Evolutionary conservation across 1,139 yeast species (phyloP), one percentile per base, ranked within the genome.

Genomic region (Meyerozyma guilliermondii): DNA sequence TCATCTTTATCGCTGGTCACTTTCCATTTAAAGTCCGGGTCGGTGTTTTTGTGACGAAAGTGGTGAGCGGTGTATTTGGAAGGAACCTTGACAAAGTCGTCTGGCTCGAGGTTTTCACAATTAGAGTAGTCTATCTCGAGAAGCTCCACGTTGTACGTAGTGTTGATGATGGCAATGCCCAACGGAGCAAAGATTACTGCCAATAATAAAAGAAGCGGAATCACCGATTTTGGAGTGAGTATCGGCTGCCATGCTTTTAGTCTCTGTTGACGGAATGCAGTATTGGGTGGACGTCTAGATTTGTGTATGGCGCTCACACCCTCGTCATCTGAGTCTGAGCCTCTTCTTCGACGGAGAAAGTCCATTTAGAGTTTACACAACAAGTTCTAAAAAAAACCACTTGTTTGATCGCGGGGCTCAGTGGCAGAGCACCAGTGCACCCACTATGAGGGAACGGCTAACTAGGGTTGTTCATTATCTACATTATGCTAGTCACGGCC

Each of bases 231-330:
- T 3, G 92, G 91, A 1, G 89, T 81, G 44, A 85, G 70, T 39
- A 84, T 82, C 0, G 92, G 92, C 61, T 85, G 92, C 92, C 92
- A 85, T 45, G 92, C 84, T 45, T 58, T 61, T 43, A 72, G 60
- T 46, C 76, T 48, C 53, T 72, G 78, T 56, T 85, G 94, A 55
- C 91, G 75, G 55, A 85, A 85, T 2, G 92, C 92, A 3, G 92
- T 85, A 58, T 85, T 86, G 54, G 81, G 83, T 10, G 86, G 89
- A 55, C 81, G 80, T 48, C 87, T 66, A 3, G 83, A 78, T 51
- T 77, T 80, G 37, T 64, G 66, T 35, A 65, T 59, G 39, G 60
- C 63, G 30, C 65, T 49, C 2, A 51, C 52, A 18, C 44, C 23
- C 29, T 62, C 65, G 40, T 60, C 68, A 10, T 61, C 60, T 26